These are phyloP conservation scores for Metschnikowia lachancei DNA, from an alignment of 805 yeast species.

Conservation along the genomic window DNA sequence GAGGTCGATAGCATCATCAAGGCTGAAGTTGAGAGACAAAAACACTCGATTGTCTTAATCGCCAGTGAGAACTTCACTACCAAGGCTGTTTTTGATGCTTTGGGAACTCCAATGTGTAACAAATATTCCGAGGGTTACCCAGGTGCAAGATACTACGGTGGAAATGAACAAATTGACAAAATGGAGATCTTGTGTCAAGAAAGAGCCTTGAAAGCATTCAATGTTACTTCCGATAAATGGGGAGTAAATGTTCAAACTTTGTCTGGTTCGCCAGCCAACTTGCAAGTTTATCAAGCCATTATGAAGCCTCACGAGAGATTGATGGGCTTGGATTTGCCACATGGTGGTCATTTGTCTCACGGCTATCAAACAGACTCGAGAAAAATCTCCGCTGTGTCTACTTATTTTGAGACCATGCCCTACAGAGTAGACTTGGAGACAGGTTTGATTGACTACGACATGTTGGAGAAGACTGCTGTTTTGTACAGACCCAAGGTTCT, in stretches of 20 bases:
- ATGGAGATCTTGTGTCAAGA: slow-evolving; percentile 90
- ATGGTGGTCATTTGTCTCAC: slow-evolving; percentile 98
- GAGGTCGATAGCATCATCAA: slow-evolving; percentile 70
- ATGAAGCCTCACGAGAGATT: slow-evolving; percentile 94
- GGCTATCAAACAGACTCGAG: slow-evolving; percentile 95
- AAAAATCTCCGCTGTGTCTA: slow-evolving; percentile 93
- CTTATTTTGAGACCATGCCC: slow-evolving; percentile 98
- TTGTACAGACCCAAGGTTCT: slow-evolving; percentile 94
- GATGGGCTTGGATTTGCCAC: slow-evolving; percentile 98
- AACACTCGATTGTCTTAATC: slow-evolving; percentile 87
- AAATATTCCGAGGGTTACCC: slow-evolving; percentile 99
- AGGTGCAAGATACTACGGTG: slow-evolving; percentile 98
- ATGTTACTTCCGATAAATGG: slow-evolving; percentile 79
- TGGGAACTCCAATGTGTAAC: slow-evolving; percentile 97
- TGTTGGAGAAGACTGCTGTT: slow-evolving; percentile 84
- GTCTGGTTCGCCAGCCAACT: slow-evolving; percentile 97
- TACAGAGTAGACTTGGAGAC: slow-evolving; percentile 90
- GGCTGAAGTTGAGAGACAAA: slow-evolving; percentile 88
- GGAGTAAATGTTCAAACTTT: slow-evolving; percentile 97
- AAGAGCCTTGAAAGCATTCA: slow-evolving; percentile 90
- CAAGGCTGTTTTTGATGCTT: slow-evolving; percentile 90
- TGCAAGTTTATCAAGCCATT: slow-evolving; percentile 93
- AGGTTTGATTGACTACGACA: slow-evolving; percentile 94
- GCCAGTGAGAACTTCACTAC: slow-evolving; percentile 98
- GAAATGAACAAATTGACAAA: slow-evolving; percentile 94